Percentiles rank a stretch among this genome's conserved stretches.
Evolutionary conservation across 495 filamentous ascomycete genomes (phyloP).

Genomic region (Neurospora sp.): DNA sequence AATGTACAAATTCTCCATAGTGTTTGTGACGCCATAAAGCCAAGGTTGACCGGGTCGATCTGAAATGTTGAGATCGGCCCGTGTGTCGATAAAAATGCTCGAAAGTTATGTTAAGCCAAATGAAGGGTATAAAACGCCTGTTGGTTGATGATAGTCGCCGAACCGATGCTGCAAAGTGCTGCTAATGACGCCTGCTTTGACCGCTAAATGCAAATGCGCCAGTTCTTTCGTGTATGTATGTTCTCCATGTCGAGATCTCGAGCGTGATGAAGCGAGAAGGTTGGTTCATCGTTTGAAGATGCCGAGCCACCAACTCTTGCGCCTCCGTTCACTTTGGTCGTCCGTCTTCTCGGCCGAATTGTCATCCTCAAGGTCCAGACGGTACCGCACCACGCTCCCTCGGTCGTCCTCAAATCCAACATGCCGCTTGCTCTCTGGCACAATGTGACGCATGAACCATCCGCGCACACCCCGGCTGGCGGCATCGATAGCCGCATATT

Average conservation of each 20-base stretch:
- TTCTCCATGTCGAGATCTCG: not conserved
- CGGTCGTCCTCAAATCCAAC: conserved; percentile 41
- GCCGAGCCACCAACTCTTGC: conserved; percentile 21
- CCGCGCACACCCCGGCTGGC: conserved; percentile 41
- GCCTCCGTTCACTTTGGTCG: conserved; percentile 2
- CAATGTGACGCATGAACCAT: conserved; percentile 41
- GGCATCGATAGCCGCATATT: conserved; percentile 50
- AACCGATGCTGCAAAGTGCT: not conserved
- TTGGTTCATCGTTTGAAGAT: conserved; percentile 5
- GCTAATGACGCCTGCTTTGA: not conserved
- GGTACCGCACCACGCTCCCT: conserved; percentile 45
- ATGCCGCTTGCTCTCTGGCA: conserved; percentile 37
- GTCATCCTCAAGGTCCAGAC: conserved; percentile 34
- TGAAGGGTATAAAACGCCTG: conserved; percentile 4
- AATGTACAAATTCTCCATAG: not conserved
- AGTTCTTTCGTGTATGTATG: not conserved
- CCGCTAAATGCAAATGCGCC: not conserved
- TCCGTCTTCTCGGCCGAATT: conserved; percentile 6
- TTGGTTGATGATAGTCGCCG: not conserved
- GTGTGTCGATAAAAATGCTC: not conserved
- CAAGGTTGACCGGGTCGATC: not conserved
- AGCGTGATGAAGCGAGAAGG: not conserved
- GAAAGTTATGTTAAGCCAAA: not conserved
- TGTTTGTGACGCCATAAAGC: not conserved
- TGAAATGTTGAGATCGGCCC: not conserved